Conservation (phyloP, 2,329 filamentous ascomycete genomes). For the Trichophyton mentagrophytes region DNA sequence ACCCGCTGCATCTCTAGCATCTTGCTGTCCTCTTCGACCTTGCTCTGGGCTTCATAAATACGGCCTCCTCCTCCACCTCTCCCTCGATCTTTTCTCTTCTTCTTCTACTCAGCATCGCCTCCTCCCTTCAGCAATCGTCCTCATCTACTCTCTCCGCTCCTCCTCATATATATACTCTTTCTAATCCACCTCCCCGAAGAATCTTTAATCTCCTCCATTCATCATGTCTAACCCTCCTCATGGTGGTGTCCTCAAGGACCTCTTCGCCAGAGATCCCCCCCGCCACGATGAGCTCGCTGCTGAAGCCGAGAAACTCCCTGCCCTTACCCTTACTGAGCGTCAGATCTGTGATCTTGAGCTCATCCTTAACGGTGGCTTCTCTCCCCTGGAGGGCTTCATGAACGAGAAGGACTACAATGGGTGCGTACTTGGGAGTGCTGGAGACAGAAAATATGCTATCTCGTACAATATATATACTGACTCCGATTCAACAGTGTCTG, state of each 20-base stretch:
- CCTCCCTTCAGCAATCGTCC: neutral
- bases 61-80: neutral
- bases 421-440: slow-evolving; percentile 38
- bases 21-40: neutral
- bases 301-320: slow-evolving; percentile 77
- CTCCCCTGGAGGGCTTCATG: slow-evolving; percentile 95
- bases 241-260: slow-evolving; percentile 94
- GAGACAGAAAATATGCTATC: neutral
- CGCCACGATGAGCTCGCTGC: slow-evolving; percentile 64
- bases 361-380: slow-evolving; percentile 95
- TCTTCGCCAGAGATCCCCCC: slow-evolving; percentile 82
- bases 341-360: slow-evolving; percentile 97
- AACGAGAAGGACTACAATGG: slow-evolving; percentile 93
- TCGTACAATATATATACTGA: neutral
- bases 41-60: neutral
- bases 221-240: slow-evolving; percentile 50
- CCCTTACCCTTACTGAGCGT: slow-evolving; percentile 74
- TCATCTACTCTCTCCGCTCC: neutral
- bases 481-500: slow-evolving; percentile 53
- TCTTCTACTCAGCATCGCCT: neutral
- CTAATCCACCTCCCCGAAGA: neutral
- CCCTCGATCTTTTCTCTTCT: neutral
- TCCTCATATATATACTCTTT: neutral
- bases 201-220: neutral
- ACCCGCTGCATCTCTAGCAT: neutral